These are phyloP conservation scores for Metschnikowia vanudenii DNA, from an alignment of 805 yeast genomes.

Conservation along the genomic window DNA sequence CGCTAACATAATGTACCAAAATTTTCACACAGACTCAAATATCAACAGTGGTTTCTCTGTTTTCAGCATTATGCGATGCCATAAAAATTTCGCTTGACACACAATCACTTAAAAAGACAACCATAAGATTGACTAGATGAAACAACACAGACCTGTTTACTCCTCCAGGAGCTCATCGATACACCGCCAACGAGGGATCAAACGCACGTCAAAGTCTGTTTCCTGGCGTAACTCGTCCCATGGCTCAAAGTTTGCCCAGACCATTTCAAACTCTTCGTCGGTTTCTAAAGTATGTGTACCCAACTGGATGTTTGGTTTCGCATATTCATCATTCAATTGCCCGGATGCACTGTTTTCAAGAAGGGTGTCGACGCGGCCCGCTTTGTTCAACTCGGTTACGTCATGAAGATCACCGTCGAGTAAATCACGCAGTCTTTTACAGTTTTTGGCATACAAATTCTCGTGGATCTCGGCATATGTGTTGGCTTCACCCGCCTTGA, in stretches of 20 bases:
- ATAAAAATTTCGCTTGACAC: no score
- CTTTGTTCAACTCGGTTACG: constrained; percentile 39
- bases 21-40: no score
- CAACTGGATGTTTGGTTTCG: constrained; percentile 37
- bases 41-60: no score
- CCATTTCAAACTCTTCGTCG: constrained; percentile 44
- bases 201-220: constrained; percentile 38
- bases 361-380: constrained; percentile 32
- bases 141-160: neutral
- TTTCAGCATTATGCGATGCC: no score
- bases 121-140: no score
- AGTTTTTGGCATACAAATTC: constrained; percentile 27
- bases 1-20: no score
- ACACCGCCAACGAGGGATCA: constrained; percentile 31
- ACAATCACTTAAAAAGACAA: no score
- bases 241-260: constrained; percentile 45
- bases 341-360: constrained; percentile 32
- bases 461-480: constrained; percentile 29
- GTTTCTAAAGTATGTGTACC: constrained; percentile 36
- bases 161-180: constrained; percentile 2
- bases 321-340: constrained; percentile 27
- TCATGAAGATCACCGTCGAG: constrained; percentile 27
- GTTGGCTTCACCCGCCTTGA: constrained; percentile 15
- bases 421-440: constrained; percentile 19
- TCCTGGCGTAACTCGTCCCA: constrained; percentile 45